A percentile compares a stretch with the other conserved stretches of the same genome.
Evolutionary conservation across 495 filamentous ascomycete species (phyloP).

Genomic region (Tuber brumale): DNA sequence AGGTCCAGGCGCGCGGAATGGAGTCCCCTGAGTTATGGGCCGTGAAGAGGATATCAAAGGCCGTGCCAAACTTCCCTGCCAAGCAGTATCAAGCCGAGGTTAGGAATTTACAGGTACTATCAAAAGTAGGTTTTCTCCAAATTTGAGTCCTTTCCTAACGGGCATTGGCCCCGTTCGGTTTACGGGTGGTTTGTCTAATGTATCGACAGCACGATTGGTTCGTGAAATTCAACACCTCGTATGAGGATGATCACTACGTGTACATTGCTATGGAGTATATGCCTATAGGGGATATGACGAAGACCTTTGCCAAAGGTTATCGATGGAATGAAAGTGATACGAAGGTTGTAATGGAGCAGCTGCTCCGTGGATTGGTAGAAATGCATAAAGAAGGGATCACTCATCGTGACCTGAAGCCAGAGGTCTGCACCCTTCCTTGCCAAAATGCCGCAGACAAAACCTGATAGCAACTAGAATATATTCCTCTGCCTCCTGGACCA

Average conservation of each 20-base stretch:
- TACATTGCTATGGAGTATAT: constrained; percentile 11
- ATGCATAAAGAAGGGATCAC: constrained; percentile 1
- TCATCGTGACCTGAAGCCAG: constrained; percentile 9
- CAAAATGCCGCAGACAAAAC: background rate
- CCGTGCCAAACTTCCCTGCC: background rate
- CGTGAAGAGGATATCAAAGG: background rate
- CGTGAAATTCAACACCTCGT: background rate
- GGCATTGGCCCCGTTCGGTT: background rate
- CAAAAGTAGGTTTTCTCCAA: background rate
- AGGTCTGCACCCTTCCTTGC: background rate
- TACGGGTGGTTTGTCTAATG: background rate
- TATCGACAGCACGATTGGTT: background rate
- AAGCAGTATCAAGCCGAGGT: background rate
- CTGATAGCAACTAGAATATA: background rate
- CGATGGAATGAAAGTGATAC: background rate
- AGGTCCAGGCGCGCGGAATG: background rate
- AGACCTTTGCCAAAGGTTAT: background rate
- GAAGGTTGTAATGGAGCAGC: background rate
- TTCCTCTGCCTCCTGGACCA: background rate
- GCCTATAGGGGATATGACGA: background rate
- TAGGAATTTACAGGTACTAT: background rate
- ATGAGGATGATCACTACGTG: background rate
- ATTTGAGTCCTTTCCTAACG: background rate
- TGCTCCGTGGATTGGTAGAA: constrained; percentile 4
- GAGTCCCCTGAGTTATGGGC: background rate